Evolutionary conservation across 192 early-diverging fungal genomes (phyloP).

Genomic region (Backusella psychrophila): DNA sequence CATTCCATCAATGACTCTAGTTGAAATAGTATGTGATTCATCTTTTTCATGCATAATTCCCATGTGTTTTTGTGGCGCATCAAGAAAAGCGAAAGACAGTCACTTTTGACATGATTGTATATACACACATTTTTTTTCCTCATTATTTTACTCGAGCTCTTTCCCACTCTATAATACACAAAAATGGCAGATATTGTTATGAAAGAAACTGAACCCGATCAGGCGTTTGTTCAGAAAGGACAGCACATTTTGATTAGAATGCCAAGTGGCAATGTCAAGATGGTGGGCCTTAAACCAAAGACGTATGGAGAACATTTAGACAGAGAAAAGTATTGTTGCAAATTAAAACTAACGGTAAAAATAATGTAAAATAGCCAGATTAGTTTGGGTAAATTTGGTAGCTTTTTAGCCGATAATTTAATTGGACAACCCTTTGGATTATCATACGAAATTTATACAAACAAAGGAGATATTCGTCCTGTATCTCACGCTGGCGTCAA

Average conservation of each 20-base stretch:
- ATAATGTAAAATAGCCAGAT: slow-evolving; percentile 37
- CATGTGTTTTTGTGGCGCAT: not conserved
- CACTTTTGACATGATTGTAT: not conserved
- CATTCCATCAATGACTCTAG: too few species aligned
- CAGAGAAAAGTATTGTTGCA: too few species aligned
- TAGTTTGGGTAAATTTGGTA: slow-evolving; percentile 92
- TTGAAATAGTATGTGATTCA: too few species aligned
- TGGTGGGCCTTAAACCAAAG: slow-evolving; percentile 63
- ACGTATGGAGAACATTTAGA: slow-evolving; percentile 33
- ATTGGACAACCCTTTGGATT: slow-evolving; percentile 82
- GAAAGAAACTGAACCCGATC: not conserved
- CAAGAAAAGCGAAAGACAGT: not conserved
- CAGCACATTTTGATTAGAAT: slow-evolving; percentile 75
- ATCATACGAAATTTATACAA: slow-evolving; percentile 80
- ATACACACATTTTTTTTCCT: not conserved
- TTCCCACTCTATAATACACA: not conserved
- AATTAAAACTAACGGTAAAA: too few species aligned
- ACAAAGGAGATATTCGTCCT: slow-evolving; percentile 45
- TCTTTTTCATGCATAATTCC: too few species aligned
- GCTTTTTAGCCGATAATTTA: slow-evolving; percentile 73
- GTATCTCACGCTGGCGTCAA: slow-evolving; percentile 4
- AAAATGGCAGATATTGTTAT: slow-evolving; percentile 1
- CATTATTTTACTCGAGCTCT: not conserved
- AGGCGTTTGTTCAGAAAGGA: not conserved
- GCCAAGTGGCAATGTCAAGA: slow-evolving; percentile 84